Base-by-base conservation (phyloP, 2,329 filamentous ascomycete genomes). In the Chalaropsis thielavioides region DNA sequence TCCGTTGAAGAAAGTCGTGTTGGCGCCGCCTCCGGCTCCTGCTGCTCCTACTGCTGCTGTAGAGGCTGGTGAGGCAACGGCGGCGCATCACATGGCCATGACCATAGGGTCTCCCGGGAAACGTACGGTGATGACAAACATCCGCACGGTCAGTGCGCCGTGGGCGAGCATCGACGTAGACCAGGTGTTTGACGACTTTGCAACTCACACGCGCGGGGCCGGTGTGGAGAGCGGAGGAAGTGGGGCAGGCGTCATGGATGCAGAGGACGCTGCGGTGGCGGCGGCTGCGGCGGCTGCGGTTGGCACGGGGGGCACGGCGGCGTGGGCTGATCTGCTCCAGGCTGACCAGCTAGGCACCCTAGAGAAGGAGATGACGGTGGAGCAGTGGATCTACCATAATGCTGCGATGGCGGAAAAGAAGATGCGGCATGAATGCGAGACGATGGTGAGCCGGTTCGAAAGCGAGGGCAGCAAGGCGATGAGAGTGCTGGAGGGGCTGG, bases 341-440 rank as follows among this genome's bases (percentile, higher is more conserved):
- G 84, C 83, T 13, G 79, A 79, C 0, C 82, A 82, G 15, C 75
- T 99, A 63, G 87, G 83, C 1, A 88, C 81, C 63, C 83, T 85
- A 0, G 94, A 97, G 77, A 91, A 88, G 77, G 79, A 81, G 44
- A 96, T 99, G 92, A 92, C 86, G 4, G 90, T 97, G 0, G 90
- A 96, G 73, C 86, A 96, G 74, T 99, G 92, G 90, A 88, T 99
- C 46, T 79, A 85, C 66, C 83, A 86, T 75, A 92, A 94, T 69
- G 94, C 94, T 0, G 81, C 82, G 67, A 80, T 86, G 72, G 90
- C 89, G 0, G 92, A 97, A 77, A 83, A 86, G 74, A 86, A 85
- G 73, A 77, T 99, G 64, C 87, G 86, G 71, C 77, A 80, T 43
- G 88, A 95, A 72, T 96, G 91, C 71, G 92, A 97, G 77, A 78